Percentiles rank a stretch among this genome's conserved stretches.
Conservation (phyloP, 768 basidiomycete genomes). For the Leucosporidium yakuticum region DNA sequence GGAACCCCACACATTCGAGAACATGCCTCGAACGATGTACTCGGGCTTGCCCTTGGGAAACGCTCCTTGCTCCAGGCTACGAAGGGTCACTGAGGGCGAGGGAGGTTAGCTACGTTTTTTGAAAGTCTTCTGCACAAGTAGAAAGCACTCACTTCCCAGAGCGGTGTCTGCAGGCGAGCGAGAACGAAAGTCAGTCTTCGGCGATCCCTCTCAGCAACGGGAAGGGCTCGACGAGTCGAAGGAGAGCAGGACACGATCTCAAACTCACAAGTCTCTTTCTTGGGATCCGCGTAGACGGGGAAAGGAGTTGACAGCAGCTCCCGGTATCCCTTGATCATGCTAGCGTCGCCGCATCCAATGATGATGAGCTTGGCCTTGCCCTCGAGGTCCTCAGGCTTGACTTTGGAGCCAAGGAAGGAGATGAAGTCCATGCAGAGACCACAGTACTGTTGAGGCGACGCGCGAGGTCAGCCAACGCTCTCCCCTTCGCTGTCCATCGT, state of each 20-base stretch:
- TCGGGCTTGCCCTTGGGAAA: neutral
- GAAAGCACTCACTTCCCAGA: neutral
- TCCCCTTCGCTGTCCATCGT: neutral
- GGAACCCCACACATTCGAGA: neutral
- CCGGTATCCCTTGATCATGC: conserved; percentile 17
- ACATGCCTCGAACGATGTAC: neutral
- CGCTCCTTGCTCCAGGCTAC: conserved; percentile 43
- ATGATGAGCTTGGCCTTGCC: conserved; percentile 22
- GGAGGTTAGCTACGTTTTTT: no score
- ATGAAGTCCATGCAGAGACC: conserved; percentile 10
- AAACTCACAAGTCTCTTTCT: conserved; percentile 13
- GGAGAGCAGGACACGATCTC: no score
- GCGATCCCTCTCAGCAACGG: neutral
- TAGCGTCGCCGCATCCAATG: conserved; percentile 23
- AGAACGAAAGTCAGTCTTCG: neutral
- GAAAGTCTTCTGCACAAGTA: no score
- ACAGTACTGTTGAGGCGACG: neutral
- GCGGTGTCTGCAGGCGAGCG: neutral
- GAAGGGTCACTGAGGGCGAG: neutral
- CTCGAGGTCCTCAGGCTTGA: conserved; percentile 26
- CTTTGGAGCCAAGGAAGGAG: conserved; percentile 10
- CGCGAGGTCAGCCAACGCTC: neutral
- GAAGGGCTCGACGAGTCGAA: no score
- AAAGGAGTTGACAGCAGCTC: conserved; percentile 11
- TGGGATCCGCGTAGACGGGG: conserved; percentile 23